Base-by-base conservation (phyloP, 768 basidiomycete genomes). In the Macrocybe gigantea region DNA sequence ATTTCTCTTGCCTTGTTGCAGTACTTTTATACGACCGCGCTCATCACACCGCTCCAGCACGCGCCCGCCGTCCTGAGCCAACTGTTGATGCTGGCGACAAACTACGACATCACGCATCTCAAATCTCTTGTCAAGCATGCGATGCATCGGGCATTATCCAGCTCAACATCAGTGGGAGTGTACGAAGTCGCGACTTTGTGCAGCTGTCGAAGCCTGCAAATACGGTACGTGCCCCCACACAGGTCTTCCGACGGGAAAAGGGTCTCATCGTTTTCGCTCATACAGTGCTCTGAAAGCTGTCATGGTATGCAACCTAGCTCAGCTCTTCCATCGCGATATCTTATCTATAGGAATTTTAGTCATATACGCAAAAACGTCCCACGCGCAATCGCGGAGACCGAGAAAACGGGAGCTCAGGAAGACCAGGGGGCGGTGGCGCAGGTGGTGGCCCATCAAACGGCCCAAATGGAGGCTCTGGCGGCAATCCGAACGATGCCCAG, bases 141-240 rank as follows among this genome's bases (percentile, higher is more conserved):
- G 5, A 90, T 98, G 84, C 95, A 98, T 60, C 82, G 85, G 14
- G 79, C 86, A 11, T 66, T 97, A 31, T 87, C 85, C 32, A 89
- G 90, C 58, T 79, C 82, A 30, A 90, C 86, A 9, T 90, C 88
- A 29, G 89, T 94, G 13, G 89, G 88, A 29, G 87, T 97, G 38
- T 97, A 97, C 61, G 93, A 96, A 63, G 93, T 96, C 7, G 91
- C 94, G 7, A 95, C 94, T 2, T 69, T 97, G 4, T 93, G 91
- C 60, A 88, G 82, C 53, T 89, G 87, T 62, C 80, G 90, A 53
- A 87, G 88, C 60, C 69, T 97, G 49, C 93, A 96, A 60, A 92
- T 96, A 56, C 75, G 93, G 83, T 87, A 65, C 43, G 79, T 75
- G 29, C 39, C 44, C 48, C 13, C 31, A 15, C 15, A 56, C 52